Evolutionary conservation across 371 early-diverging fungal species (phyloP).

Genomic region (Paraphysoderma sedebokerense): DNA sequence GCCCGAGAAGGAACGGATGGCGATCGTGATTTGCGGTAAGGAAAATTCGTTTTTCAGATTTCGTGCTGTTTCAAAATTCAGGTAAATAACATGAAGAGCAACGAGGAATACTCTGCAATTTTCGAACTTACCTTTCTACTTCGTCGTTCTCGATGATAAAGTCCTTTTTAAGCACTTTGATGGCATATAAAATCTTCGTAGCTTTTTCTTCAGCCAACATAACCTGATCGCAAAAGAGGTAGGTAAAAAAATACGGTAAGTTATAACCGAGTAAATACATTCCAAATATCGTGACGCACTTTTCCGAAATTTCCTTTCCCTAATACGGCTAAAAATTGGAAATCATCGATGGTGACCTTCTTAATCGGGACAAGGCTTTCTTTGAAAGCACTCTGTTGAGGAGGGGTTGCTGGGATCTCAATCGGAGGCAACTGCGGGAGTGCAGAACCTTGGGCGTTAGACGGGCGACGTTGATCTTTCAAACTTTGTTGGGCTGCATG

Average conservation of each 20-base stretch:
- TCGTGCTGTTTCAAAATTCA: slow-evolving; percentile 33
- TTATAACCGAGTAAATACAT: slow-evolving; percentile 4
- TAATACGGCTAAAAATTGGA: slow-evolving; percentile 77
- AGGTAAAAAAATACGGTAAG: not conserved
- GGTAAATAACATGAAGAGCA: not conserved
- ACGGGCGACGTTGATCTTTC: slow-evolving; percentile 1
- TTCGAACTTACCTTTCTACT: slow-evolving; percentile 45
- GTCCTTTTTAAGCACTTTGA: slow-evolving; percentile 96
- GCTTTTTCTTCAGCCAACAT: slow-evolving; percentile 83
- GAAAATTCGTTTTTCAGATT: slow-evolving; percentile 86
- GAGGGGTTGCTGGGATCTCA: not conserved
- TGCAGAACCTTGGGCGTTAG: slow-evolving; percentile 1
- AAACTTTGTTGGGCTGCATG: not conserved
- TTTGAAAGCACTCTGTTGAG: not conserved
- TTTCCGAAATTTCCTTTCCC: slow-evolving; percentile 98
- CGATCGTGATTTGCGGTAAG: slow-evolving; percentile 64
- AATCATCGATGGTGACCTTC: slow-evolving; percentile 38
- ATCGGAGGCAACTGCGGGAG: not conserved
- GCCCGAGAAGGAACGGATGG: slow-evolving; percentile 91
- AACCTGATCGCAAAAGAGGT: slow-evolving; percentile 26
- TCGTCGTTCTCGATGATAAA: slow-evolving; percentile 84
- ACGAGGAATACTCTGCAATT: slow-evolving; percentile 13
- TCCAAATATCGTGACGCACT: slow-evolving; percentile 19
- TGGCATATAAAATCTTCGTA: slow-evolving; percentile 65
- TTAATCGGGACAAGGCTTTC: not conserved